These are phyloP conservation scores for Lasiosphaeria miniovina DNA, from an alignment of 495 filamentous ascomycete genomes.

Conservation along the genomic window DNA sequence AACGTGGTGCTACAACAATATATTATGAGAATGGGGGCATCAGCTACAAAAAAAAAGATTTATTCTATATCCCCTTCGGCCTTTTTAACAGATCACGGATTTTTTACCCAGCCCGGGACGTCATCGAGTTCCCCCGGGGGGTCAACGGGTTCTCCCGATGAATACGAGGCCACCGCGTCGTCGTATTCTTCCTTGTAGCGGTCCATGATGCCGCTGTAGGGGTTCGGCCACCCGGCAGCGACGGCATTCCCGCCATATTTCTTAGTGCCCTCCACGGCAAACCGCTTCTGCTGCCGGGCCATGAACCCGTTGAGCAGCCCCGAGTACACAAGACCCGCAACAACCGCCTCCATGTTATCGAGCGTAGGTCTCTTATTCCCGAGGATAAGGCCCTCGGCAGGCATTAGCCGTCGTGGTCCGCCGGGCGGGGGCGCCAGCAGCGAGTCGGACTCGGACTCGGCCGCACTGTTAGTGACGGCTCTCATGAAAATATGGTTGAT, in stretches of 20 bases:
- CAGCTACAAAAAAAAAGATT: neutral
- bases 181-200: conserved; percentile 30
- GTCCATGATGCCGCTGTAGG: conserved; percentile 30
- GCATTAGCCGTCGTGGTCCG: conserved; percentile 45
- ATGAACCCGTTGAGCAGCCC: conserved; percentile 85
- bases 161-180: conserved; percentile 24
- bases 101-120: conserved; percentile 36
- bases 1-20: too few relatives aligned
- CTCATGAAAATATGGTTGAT: conserved; percentile 41
- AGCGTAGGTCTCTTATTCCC: conserved; percentile 55
- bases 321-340: conserved; percentile 75
- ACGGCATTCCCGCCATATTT: conserved; percentile 47
- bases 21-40: neutral
- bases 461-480: conserved; percentile 38
- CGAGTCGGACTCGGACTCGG: conserved; percentile 20
- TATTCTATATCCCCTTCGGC: neutral
- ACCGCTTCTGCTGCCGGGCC: conserved; percentile 67
- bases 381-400: conserved; percentile 45
- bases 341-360: conserved; percentile 70
- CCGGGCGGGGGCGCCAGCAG: conserved; percentile 44
- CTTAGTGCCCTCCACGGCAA: conserved; percentile 80
- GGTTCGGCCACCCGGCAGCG: conserved; percentile 43
- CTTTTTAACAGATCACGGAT: neutral
- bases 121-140: conserved; percentile 32
- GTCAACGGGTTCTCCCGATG: conserved; percentile 21